phyloP scores from a whole-genome alignment of 2,329 filamentous ascomycete genomes.

The Aspergillus neoniger region DNA sequence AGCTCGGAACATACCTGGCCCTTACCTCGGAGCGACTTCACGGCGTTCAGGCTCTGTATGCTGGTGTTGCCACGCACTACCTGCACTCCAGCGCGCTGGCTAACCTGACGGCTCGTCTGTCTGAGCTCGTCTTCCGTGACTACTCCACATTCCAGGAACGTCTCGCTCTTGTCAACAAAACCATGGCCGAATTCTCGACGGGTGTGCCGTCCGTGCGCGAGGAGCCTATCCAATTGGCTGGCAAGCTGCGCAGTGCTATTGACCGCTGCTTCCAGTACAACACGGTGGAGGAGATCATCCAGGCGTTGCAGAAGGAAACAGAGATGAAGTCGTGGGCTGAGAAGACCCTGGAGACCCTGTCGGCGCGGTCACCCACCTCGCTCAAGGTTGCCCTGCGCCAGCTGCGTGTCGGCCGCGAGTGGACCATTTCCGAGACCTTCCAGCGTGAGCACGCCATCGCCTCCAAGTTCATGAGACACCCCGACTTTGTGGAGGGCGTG shows the following conservation, averaged over 20 bases:
- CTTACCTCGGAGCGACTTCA: conserved; percentile 82
- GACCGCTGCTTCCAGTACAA: conserved; percentile 77
- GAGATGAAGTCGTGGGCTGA: conserved; percentile 72
- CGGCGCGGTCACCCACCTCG: conserved; percentile 78
- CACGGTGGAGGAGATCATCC: conserved; percentile 69
- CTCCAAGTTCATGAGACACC: conserved; percentile 82
- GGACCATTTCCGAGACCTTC: conserved; percentile 85
- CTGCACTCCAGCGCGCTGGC: conserved; percentile 85
- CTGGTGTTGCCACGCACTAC: conserved; percentile 93
- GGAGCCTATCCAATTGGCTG: conserved; percentile 67
- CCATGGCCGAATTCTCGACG: conserved; percentile 88
- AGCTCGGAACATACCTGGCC: conserved; percentile 87
- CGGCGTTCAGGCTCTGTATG: conserved; percentile 84
- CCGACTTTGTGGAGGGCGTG: conserved; percentile 92
- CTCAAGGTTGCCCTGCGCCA: conserved; percentile 82
- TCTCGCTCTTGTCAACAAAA: conserved; percentile 73
- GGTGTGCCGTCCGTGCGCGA: conserved; percentile 67
- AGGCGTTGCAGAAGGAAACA: conserved; percentile 60
- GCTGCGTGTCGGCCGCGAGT: conserved; percentile 72
- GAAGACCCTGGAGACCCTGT: conserved; percentile 73
- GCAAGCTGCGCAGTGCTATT: conserved; percentile 74
- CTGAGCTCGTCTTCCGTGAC: conserved; percentile 87
- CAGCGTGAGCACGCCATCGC: conserved; percentile 83
- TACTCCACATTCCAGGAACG: conserved; percentile 64
- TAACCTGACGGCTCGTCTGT: conserved; percentile 78